Conservation (phyloP, 2,329 filamentous ascomycete species). For the Xylaria sp. region DNA sequence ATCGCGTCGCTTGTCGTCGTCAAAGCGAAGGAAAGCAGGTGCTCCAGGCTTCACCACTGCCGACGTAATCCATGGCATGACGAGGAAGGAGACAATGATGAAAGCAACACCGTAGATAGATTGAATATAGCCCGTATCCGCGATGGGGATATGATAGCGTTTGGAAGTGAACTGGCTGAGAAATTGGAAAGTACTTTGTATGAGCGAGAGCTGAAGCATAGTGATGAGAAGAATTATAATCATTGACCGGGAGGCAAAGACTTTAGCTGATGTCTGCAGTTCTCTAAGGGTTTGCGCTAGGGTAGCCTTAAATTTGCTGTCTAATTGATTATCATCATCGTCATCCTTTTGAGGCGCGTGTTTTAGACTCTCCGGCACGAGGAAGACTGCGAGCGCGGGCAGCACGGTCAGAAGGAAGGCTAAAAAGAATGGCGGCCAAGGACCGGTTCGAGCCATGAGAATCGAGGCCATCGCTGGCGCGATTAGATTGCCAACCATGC, state of each 20-base stretch:
- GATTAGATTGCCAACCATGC: slow-evolving; percentile 51
- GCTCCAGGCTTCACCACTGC: slow-evolving; percentile 38
- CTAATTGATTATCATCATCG: background rate
- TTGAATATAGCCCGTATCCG: slow-evolving; percentile 49
- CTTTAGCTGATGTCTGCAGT: slow-evolving; percentile 40
- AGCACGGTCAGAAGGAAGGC: slow-evolving; percentile 38
- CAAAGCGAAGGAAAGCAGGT: slow-evolving; percentile 41
- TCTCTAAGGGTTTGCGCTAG: slow-evolving; percentile 33
- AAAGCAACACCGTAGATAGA: slow-evolving; percentile 47
- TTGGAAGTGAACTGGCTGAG: slow-evolving; percentile 50
- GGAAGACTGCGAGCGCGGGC: slow-evolving; percentile 38
- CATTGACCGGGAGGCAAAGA: slow-evolving; percentile 42
- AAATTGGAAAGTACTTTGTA: slow-evolving; percentile 45
- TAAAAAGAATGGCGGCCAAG: slow-evolving; percentile 50
- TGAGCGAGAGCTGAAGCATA: slow-evolving; percentile 39
- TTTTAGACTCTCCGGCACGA: slow-evolving; percentile 48
- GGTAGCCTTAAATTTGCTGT: slow-evolving; percentile 18
- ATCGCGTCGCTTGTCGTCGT: slow-evolving; percentile 46
- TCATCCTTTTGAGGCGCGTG: background rate
- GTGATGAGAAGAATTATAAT: slow-evolving; percentile 41
- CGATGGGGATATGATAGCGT: slow-evolving; percentile 47
- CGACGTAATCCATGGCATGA: slow-evolving; percentile 45
- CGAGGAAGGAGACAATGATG: slow-evolving; percentile 43
- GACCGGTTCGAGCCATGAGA: slow-evolving; percentile 51
- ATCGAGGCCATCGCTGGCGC: slow-evolving; percentile 52